Base-by-base conservation (phyloP, 1,139 yeast species). In the Pichia sp. region DNA sequence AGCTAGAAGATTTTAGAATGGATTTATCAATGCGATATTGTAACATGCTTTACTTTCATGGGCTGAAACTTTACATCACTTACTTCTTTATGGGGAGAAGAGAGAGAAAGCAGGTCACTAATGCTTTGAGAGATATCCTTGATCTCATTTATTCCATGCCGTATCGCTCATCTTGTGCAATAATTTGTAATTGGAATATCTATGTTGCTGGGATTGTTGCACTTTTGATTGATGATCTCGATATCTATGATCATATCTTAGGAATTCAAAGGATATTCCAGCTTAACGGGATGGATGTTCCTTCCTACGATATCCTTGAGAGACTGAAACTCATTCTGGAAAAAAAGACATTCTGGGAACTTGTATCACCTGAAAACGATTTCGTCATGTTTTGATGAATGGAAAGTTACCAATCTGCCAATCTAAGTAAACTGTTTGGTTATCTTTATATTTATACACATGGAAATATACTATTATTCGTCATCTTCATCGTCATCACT, bases 21-120 rank as follows among this genome's bases (percentile, higher is more conserved):
- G 43, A 45, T 11, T 37, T 45, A 21, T 38, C 49, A n/a, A 19
- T 46, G 5, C 34, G 37, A 32, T 39, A 45, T 17, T 31, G 45
- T 24, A 37, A 36, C 9, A 12, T 29, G n/a, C 16, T 46, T 12
- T 32, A 29, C n/a, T 20, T 34, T n/a, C 13, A 29, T 20, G 44
- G 41, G 6, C 11, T 45, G 10, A 32, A 40, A 13, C 13, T 46
- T 4, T 45, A 29, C 27, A 16, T 45, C 1, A 18, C 8, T 6
- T 40, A 28, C 14, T 45, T 46, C 18, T 42, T 45, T 24, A 34
- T 42, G 18, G 40, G 46, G 5, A 19, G n/a, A 9, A 22, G 39
- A 28, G 36, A 40, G 11, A 15, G 8, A 5, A 10, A 17, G 2
- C 21, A 13, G 2, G 22, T 34, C 11, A 22, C 14, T 6, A 24